Base-by-base conservation (phyloP, 257 asterid species). In the Ajuga chamaepitys region DNA sequence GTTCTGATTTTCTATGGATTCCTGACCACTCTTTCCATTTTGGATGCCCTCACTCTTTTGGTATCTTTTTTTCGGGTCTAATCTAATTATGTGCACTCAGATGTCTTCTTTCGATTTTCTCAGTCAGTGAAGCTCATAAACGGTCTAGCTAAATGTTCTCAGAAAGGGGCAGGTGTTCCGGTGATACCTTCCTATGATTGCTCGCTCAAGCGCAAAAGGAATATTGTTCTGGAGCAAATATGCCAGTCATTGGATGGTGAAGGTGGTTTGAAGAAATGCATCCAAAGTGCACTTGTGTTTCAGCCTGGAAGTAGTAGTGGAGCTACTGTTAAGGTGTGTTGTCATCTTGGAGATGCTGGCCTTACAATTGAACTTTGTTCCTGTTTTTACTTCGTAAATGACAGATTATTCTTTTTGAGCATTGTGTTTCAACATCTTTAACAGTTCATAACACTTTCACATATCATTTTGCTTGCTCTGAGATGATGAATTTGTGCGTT, bases 191-290 rank as follows among this genome's bases (percentile, higher is more conserved):
- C 82, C 54, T 22, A 26, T 68, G 74, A 58, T 42, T 75, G 66
- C 73, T 70, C 77, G 28, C 74, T 68, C 48, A 79, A 78, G 55
- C 76, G 76, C 51, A 74, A 75, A 56, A 83, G 92, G 75, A 74
- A 70, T 74, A 45, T 75, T 81, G 75, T 84, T 66, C 81, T 91
- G 72, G 83, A 82, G 73, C 86, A 88, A 70, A 74, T 88, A 55
- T 68, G 63, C 72, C 82, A 73, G 60, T 75, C 89, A 14, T 64
- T 84, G 46, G 77, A 82, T 44, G 72, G 73, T 69, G 86, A 78
- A 68, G 78, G 82, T 72, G 86, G 83, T 52, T 62, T 86, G 74
- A 63, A 61, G 48, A 79, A 75, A 45, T 83, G 88, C 74, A 79
- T 85, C 46, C 77, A 57, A 66, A 75, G 65, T 26, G 84, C 81